Conservation (phyloP, 2,329 filamentous ascomycete genomes). For the Fusarium clavum region DNA sequence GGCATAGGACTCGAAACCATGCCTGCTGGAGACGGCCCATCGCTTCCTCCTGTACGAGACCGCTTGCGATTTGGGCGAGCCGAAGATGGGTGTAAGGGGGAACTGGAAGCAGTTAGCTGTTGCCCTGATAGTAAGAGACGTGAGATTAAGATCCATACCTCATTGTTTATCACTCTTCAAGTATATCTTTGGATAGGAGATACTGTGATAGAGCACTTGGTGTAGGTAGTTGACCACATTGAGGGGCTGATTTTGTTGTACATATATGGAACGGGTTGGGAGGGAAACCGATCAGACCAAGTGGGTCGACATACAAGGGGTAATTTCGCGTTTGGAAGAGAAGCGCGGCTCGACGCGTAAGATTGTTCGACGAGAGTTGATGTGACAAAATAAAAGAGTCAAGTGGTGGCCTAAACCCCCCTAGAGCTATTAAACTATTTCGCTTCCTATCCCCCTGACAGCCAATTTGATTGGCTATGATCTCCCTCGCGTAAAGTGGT, state of each 20-base stretch:
- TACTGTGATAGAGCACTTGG: constrained; percentile 16
- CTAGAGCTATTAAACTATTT: background rate
- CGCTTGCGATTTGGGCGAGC: constrained; percentile 66
- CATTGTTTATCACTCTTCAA: constrained; percentile 23
- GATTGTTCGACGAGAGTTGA: constrained; percentile 21
- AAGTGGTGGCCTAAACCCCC: accelerated
- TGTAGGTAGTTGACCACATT: constrained; percentile 11
- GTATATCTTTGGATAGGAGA: constrained; percentile 6
- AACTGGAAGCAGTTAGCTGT: constrained; percentile 63
- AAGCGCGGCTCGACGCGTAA: constrained; percentile 56
- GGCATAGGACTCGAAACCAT: constrained; percentile 71
- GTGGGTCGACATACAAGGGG: constrained; percentile 35
- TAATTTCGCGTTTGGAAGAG: constrained; percentile 43
- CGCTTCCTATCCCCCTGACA: accelerated
- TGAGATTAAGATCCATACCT: constrained; percentile 8
- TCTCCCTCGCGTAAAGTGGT: constrained; percentile 56
- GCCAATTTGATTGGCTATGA: constrained; percentile 47
- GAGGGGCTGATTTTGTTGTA: constrained; percentile 39
- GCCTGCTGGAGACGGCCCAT: constrained; percentile 63
- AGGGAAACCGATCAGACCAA: constrained; percentile 35
- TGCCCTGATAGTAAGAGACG: background rate
- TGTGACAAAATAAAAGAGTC: background rate
- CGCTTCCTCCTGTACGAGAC: constrained; percentile 63
- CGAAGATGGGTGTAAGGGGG: constrained; percentile 84
- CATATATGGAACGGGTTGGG: constrained; percentile 21